Evolutionary conservation across 805 yeast species (phyloP), one percentile per base, ranked within the genome.

Genomic region (Blastobotrys mokoenaii): DNA sequence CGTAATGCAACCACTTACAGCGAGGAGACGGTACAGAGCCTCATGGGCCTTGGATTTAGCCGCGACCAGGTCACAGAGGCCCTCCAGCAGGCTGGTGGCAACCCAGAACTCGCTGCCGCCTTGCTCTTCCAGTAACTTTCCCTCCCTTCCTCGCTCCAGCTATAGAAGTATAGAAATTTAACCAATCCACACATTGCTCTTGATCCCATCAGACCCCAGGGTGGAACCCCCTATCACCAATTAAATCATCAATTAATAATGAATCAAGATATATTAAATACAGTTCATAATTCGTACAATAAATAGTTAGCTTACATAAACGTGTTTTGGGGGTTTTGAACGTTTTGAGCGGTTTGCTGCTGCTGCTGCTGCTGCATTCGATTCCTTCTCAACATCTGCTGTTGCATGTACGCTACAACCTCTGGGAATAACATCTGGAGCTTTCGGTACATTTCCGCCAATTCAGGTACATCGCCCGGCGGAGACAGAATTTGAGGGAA

Each of bases 91-190:
- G 75, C 94, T 1, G 70, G 73, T 22, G 96, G 96, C 7, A 84
- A 89, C 57, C 76, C 83, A 0, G 97, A 90, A 44, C 52, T 80
- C 50, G 97, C 97, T 0, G 97, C 96, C 1, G 78, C 94, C 1
- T 56, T 84, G 40, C 66, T 88, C 40, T 87, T 86, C 40, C 50
- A 42, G 14, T 48, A 46, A 12, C n/a, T 41, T 33, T 25, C 22
- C 5, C n/a, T n/a, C n/a, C n/a, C n/a, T n/a, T n/a, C n/a, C n/a
- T n/a, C n/a, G n/a, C n/a, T n/a, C n/a, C n/a, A n/a, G n/a, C n/a
- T n/a, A n/a, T n/a, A n/a, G n/a, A n/a, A n/a, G n/a, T n/a, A n/a
- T n/a, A n/a, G n/a, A n/a, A n/a, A n/a, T n/a, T n/a, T n/a, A n/a
- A n/a, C n/a, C n/a, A n/a, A n/a, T n/a, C n/a, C n/a, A n/a, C n/a